A percentile compares a stretch with the other conserved stretches of the same genome.
Evolutionary conservation across 2,329 filamentous ascomycete species (phyloP).

Genomic region (Fusarium cicatricum): DNA sequence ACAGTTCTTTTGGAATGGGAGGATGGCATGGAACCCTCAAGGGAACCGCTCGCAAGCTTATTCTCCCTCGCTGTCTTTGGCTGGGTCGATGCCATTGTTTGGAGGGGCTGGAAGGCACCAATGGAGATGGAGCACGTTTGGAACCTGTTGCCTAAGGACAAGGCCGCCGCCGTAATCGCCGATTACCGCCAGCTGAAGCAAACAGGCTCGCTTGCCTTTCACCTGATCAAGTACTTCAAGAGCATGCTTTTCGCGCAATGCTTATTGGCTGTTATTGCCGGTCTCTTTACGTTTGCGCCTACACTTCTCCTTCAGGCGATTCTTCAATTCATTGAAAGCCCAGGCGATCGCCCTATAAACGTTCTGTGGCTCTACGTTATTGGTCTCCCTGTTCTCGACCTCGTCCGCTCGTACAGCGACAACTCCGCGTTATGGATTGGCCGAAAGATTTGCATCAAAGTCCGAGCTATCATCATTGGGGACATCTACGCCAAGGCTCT

Average conservation of each 20-base stretch:
- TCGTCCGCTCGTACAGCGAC: conserved; percentile 82
- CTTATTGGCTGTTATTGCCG: conserved; percentile 79
- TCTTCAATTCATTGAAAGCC: conserved; percentile 90
- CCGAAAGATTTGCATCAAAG: conserved; percentile 89
- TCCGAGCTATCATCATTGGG: conserved; percentile 94
- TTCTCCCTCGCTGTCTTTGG: conserved; percentile 87
- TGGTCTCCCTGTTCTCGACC: conserved; percentile 83
- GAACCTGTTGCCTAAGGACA: conserved; percentile 89
- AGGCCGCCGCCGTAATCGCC: conserved; percentile 80
- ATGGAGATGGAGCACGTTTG: conserved; percentile 88
- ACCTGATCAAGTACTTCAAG: conserved; percentile 87
- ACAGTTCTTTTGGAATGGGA: conserved; percentile 89
- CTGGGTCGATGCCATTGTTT: conserved; percentile 91
- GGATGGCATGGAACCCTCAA: conserved; percentile 84
- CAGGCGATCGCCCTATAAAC: conserved; percentile 76
- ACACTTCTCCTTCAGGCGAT: conserved; percentile 92
- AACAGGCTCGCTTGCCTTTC: conserved; percentile 79
- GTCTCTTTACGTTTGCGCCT: conserved; percentile 87
- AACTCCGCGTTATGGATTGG: conserved; percentile 92
- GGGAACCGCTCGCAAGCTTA: conserved; percentile 86
- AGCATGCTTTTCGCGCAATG: conserved; percentile 78
- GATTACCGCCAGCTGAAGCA: conserved; percentile 88
- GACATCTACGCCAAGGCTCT: conserved; percentile 98
- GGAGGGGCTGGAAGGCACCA: conserved; percentile 85
- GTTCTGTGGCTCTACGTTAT: conserved; percentile 97